Conservation (phyloP, 2,329 filamentous ascomycete genomes). For the Ascochyta clinopodiicola region DNA sequence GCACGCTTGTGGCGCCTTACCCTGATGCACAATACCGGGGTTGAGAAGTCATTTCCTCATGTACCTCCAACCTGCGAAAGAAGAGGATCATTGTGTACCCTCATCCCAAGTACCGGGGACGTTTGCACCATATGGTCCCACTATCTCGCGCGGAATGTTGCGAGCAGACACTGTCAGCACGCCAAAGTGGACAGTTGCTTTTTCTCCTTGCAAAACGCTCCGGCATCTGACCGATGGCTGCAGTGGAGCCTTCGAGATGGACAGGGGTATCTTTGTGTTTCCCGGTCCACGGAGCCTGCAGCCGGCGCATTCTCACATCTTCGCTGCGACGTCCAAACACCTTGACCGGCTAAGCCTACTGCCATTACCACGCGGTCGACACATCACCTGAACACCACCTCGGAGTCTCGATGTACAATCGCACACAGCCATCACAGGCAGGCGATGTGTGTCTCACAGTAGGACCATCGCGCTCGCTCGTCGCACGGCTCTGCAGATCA, state of each 20-base stretch:
- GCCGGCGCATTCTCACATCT: conserved; percentile 3
- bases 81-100: conserved; percentile 13
- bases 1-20: conserved; percentile 28
- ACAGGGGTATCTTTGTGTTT: conserved; percentile 2
- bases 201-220: conserved; percentile 1
- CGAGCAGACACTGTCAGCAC: conserved; percentile 10
- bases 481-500: conserved; percentile 8
- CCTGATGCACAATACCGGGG: conserved; percentile 19
- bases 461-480: conserved; percentile 1
- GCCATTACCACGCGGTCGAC: not conserved
- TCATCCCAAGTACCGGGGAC: not conserved
- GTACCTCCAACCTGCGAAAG: conserved; percentile 12
- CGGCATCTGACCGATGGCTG: conserved; percentile 2
- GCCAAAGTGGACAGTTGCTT: conserved; percentile 3
- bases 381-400: not conserved
- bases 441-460: conserved; percentile 3
- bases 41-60: conserved; percentile 22
- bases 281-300: conserved; percentile 6
- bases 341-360: not conserved
- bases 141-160: conserved; percentile 6
- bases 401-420: not conserved
- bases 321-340: not conserved
- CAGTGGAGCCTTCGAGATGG: conserved; percentile 8
- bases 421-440: not conserved
- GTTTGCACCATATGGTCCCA: conserved; percentile 14